phyloP scores from a whole-genome alignment of 768 basidiomycete genomes.

The Mycena amicta region DNA sequence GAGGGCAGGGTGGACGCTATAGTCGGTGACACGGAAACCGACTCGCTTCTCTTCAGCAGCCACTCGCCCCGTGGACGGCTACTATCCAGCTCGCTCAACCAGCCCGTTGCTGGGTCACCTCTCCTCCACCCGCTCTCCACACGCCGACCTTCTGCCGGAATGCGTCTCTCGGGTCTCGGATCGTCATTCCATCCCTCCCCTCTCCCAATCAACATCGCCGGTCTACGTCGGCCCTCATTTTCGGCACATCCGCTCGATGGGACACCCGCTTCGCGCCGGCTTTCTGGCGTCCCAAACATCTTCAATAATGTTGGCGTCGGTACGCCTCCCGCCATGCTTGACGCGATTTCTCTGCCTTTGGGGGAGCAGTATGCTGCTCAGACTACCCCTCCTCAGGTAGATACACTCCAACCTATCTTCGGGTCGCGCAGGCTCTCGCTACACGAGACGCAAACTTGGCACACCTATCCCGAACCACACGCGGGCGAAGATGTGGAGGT shows the following conservation, averaged over 20 bases:
- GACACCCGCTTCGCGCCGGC: conserved; percentile 52
- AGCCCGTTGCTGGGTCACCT: too few species aligned
- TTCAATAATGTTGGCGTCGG: conserved; percentile 84
- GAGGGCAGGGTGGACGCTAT: conserved; percentile 37
- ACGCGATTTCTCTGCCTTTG: too few species aligned
- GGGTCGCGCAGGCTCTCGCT: conserved; percentile 41
- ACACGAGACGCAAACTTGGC: conserved; percentile 40
- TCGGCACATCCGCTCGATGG: conserved; percentile 36
- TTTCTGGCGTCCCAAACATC: conserved; percentile 71
- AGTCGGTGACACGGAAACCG: conserved; percentile 25
- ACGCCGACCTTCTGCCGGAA: conserved; percentile 34
- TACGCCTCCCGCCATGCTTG: conserved; percentile 73
- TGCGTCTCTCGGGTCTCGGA: background rate
- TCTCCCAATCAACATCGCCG: background rate
- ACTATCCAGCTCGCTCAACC: too few species aligned
- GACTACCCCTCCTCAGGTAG: conserved; percentile 38
- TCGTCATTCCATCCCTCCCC: conserved; percentile 22
- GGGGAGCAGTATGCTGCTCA: conserved; percentile 61
- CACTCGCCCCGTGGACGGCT: conserved; percentile 9
- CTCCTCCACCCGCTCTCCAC: too few species aligned
- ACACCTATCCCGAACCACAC: conserved; percentile 61
- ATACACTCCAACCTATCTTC: conserved; percentile 51
- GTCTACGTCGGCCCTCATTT: conserved; percentile 31
- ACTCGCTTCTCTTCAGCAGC: conserved; percentile 10
- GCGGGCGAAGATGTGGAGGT: conserved; percentile 68